These are phyloP conservation scores for Polyporus tsugae DNA, from an alignment of 1,284 basidiomycete species.

Conservation along the genomic window DNA sequence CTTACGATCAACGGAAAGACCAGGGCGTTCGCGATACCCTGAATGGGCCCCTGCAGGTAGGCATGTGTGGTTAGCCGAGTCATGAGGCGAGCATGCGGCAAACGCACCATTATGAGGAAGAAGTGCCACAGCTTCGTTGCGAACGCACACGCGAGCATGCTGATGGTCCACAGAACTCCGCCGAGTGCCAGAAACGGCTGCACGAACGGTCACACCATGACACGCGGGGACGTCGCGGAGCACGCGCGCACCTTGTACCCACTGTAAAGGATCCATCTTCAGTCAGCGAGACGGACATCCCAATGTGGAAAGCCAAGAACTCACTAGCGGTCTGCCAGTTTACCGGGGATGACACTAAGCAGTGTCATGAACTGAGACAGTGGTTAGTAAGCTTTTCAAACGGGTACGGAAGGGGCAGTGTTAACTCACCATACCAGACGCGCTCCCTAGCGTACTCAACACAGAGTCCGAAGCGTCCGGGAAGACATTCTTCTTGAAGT, in stretches of 20 bases:
- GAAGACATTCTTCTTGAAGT: conserved; percentile 33
- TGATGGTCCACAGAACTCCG: conserved; percentile 30
- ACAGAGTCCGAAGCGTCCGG: conserved; percentile 32
- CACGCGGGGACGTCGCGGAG: background rate
- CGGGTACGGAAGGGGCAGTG: background rate
- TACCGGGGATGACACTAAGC: conserved; percentile 32
- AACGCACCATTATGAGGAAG: conserved; percentile 32
- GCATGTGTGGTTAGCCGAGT: background rate
- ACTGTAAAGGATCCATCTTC: conserved; percentile 14
- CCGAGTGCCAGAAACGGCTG: conserved; percentile 33
- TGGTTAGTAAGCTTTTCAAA: background rate
- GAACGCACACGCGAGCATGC: conserved; percentile 31
- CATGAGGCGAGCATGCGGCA: background rate
- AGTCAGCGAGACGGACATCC: conserved; percentile 2
- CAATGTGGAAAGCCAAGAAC: conserved; percentile 13
- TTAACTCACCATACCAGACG: conserved; percentile 31
- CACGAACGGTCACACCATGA: conserved; percentile 11
- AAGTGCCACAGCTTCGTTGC: conserved; percentile 35
- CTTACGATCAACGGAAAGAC: conserved; percentile 32
- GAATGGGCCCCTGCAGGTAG: conserved; percentile 26
- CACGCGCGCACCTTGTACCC: conserved; percentile 29
- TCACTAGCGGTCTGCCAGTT: conserved; percentile 35
- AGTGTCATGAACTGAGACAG: conserved; percentile 31
- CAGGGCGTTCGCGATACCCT: conserved; percentile 30
- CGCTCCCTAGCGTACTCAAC: conserved; percentile 33